Conservation (phyloP, 2,329 filamentous ascomycete species). For the Diaporthe nobilis region DNA sequence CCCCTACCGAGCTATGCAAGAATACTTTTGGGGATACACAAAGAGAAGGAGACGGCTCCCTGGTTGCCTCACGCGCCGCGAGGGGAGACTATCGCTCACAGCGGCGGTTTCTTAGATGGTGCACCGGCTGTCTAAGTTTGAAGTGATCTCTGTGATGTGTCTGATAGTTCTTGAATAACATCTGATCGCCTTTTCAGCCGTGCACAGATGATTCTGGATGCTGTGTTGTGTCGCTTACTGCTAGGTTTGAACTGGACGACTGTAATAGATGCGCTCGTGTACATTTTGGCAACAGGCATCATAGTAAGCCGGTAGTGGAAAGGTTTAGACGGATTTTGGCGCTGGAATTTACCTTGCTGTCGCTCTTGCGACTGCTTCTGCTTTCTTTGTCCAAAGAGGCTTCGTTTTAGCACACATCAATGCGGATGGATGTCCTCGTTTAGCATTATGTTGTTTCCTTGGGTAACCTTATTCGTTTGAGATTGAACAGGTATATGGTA, state of each 20-base stretch:
- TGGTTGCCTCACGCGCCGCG: background rate
- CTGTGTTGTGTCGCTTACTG: no score
- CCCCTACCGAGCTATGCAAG: no score
- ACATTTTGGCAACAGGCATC: no score
- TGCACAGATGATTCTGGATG: no score
- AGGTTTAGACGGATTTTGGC: no score
- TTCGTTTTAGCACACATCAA: no score
- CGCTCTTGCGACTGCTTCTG: no score
- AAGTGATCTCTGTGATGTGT: background rate
- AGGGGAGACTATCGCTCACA: background rate
- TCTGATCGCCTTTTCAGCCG: background rate
- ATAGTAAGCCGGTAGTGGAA: no score
- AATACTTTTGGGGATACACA: background rate
- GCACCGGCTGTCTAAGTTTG: background rate
- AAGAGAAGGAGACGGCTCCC: background rate
- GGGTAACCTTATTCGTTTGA: background rate
- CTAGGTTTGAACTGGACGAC: no score
- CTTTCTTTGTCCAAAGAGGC: background rate
- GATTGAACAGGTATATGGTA: background rate
- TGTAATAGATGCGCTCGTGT: no score
- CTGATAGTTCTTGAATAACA: background rate
- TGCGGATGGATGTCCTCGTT: no score
- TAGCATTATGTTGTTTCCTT: background rate
- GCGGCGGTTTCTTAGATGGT: background rate
- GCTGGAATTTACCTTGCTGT: no score